These are phyloP conservation scores for Pseudohalonectria lignicola DNA, from an alignment of 2,329 filamentous ascomycete species.

Conservation along the genomic window DNA sequence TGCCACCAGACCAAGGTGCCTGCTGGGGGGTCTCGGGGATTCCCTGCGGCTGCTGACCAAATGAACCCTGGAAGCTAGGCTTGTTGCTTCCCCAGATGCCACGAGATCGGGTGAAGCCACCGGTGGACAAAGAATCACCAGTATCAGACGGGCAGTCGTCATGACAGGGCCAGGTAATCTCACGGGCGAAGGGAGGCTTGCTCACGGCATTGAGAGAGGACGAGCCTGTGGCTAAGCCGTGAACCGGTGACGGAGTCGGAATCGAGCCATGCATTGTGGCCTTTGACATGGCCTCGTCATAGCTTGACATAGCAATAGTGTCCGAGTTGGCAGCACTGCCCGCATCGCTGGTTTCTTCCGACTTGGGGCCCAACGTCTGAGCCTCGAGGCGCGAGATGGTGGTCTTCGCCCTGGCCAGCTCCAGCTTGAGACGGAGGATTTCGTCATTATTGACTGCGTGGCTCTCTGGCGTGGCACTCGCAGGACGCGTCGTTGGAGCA, in stretches of 20 bases:
- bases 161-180: constrained; percentile 37
- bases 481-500: constrained; percentile 37
- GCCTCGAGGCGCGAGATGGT: constrained; percentile 40
- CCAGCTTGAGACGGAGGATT: constrained; percentile 55
- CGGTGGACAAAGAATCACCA: constrained; percentile 40
- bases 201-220: constrained; percentile 12
- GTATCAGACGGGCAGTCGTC: constrained; percentile 48
- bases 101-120: constrained; percentile 40
- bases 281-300: too few relatives aligned
- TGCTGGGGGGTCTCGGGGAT: constrained; percentile 23
- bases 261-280: too few relatives aligned
- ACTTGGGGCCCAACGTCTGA: neutral
- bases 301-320: too few relatives aligned
- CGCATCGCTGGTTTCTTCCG: neutral
- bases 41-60: constrained; percentile 15
- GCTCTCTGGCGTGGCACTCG: constrained; percentile 38
- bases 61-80: constrained; percentile 21
- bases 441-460: constrained; percentile 37
- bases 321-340: neutral
- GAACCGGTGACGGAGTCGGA: neutral
- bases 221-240: neutral
- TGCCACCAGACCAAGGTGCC: constrained; percentile 36
- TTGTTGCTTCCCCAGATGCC: constrained; percentile 46
- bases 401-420: constrained; percentile 63
- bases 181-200: constrained; percentile 26